Percentiles rank a stretch among this genome's conserved stretches.
These are phyloP conservation scores for Alternaria gansuensis DNA, from an alignment of 2,329 filamentous ascomycete species.

Conservation along the genomic window DNA sequence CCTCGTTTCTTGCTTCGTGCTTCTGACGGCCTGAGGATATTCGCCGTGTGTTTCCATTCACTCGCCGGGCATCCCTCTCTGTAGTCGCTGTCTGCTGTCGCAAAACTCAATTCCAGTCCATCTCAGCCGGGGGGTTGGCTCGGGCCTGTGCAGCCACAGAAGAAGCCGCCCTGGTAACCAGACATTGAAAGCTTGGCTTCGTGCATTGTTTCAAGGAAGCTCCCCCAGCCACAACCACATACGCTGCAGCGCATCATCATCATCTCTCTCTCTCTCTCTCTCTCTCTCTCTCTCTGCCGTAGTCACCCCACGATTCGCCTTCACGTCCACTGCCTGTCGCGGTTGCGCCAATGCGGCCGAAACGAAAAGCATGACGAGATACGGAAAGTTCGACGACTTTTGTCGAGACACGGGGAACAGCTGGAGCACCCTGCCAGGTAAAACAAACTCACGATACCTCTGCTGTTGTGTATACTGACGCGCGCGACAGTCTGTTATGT, in stretches of 20 bases:
- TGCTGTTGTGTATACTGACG: conserved; percentile 36
- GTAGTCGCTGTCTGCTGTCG: neutral
- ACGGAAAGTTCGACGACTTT: conserved; percentile 56
- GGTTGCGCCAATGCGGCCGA: conserved; percentile 16
- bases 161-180: conserved; percentile 24
- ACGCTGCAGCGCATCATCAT: conserved; percentile 35
- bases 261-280: too few species aligned
- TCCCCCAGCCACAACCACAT: conserved; percentile 30
- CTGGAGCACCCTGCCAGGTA: conserved; percentile 54
- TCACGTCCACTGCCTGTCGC: conserved; percentile 21
- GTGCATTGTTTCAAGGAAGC: conserved; percentile 31
- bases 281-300: conserved; percentile 27
- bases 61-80: conserved; percentile 15
- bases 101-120: conserved; percentile 4
- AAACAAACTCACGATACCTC: conserved; percentile 13
- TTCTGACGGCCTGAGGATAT: conserved; percentile 16
- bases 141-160: conserved; percentile 20
- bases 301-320: conserved; percentile 18
- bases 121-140: conserved; percentile 14
- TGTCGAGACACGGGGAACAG: conserved; percentile 60
- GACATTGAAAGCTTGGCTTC: conserved; percentile 27
- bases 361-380: conserved; percentile 39
- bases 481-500: conserved; percentile 59
- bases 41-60: conserved; percentile 7
- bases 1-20: conserved; percentile 22